Evolutionary conservation across 1,284 basidiomycete species (phyloP).

Genomic region (Ganoderma meredithae): DNA sequence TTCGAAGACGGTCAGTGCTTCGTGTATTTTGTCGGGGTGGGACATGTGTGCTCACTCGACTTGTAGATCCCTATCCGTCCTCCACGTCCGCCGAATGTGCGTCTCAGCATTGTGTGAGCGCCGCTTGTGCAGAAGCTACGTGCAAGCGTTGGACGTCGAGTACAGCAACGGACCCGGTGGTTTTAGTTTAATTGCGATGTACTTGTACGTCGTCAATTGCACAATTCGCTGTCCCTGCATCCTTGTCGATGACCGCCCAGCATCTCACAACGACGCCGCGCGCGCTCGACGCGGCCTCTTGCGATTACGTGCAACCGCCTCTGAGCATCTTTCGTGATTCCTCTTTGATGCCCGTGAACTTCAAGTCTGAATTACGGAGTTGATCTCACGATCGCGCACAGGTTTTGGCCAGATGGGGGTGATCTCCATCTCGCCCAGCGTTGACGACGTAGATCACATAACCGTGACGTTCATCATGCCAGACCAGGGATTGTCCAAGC

Average conservation of each 20-base stretch:
- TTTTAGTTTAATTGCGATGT: neutral
- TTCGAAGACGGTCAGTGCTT: conserved; percentile 20
- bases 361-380: too few species aligned
- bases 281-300: neutral
- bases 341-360: neutral
- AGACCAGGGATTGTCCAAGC: too few species aligned
- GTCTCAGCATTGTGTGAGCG: conserved; percentile 24
- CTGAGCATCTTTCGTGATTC: neutral
- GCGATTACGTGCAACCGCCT: too few species aligned
- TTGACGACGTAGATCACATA: too few species aligned
- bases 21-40: neutral
- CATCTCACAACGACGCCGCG: neutral
- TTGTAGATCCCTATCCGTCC: conserved; percentile 20
- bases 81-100: conserved; percentile 25
- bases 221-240: neutral
- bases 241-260: neutral
- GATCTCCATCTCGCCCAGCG: neutral
- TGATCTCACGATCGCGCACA: neutral
- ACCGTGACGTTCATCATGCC: too few species aligned
- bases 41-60: neutral
- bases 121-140: neutral
- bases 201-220: conserved; percentile 4
- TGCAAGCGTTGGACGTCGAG: neutral
- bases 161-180: neutral
- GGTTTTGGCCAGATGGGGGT: too few species aligned